Conservation (phyloP, 2,329 filamentous ascomycete species). For the Grosmannia huntii region DNA sequence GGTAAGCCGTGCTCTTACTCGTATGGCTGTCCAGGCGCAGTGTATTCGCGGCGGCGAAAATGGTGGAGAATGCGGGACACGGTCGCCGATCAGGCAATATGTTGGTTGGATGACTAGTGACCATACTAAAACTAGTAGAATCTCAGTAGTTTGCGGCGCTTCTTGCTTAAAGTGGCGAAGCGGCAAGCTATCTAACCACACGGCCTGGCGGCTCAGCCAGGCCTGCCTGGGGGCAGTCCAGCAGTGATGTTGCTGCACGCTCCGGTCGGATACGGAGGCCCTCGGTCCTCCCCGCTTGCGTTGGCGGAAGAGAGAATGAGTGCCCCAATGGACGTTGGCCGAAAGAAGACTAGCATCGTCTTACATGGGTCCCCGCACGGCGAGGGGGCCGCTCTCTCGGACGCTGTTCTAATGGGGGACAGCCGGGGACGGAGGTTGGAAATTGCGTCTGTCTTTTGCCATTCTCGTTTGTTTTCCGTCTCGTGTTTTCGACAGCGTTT, state of each 20-base stretch:
- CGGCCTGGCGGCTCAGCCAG: not conserved
- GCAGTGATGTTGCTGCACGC: not conserved
- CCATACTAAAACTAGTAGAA: not conserved
- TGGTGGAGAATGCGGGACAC: not conserved
- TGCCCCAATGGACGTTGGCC: not conserved
- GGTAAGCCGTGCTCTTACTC: not conserved
- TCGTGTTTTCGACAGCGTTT: not conserved
- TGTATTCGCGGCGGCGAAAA: not conserved
- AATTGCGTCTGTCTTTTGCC: not conserved
- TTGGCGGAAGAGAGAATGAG: not conserved
- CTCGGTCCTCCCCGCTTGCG: not conserved
- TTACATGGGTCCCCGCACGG: slow-evolving; percentile 3
- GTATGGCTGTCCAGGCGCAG: not conserved
- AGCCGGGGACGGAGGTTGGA: not conserved
- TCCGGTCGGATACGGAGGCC: not conserved
- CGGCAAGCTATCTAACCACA: not conserved
- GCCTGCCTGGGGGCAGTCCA: not conserved
- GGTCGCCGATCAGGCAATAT: not conserved
- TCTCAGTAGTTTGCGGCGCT: not conserved
- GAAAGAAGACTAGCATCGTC: not conserved
- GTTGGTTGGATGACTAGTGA: not conserved
- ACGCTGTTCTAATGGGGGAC: not conserved
- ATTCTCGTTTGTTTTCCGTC: not conserved
- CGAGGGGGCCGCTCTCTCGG: not conserved
- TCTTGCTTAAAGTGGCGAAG: not conserved